phyloP scores from a whole-genome alignment of 805 yeast species.

The Sugiyamaella marilandica region DNA sequence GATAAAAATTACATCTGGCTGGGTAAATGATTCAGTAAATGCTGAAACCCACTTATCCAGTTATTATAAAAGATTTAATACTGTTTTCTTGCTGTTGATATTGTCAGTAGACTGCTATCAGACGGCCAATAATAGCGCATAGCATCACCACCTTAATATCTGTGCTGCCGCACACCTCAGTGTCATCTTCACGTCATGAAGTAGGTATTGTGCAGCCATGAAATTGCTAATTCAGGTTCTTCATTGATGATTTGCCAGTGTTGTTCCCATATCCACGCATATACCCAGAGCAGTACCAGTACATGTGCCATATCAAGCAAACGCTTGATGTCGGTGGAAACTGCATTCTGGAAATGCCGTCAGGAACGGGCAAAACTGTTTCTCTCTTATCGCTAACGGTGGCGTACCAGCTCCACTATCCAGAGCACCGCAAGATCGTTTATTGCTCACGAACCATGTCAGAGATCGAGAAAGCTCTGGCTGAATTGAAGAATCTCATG shows the following conservation, averaged over 20 bases:
- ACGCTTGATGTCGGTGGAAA: slow-evolving; percentile 96
- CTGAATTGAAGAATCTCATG: slow-evolving; percentile 86
- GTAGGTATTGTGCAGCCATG: background rate
- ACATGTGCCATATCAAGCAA: slow-evolving; percentile 92
- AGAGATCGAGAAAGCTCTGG: slow-evolving; percentile 94
- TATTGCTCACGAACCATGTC: slow-evolving; percentile 99
- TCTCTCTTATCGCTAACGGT: slow-evolving; percentile 86
- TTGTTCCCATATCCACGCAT: slow-evolving; percentile 94
- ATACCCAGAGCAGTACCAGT: slow-evolving; percentile 97
- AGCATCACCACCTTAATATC: no score
- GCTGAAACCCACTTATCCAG: no score
- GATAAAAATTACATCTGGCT: no score
- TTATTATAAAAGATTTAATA: no score
- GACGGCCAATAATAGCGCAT: no score
- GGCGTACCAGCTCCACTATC: slow-evolving; percentile 90
- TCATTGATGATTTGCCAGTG: slow-evolving; percentile 92
- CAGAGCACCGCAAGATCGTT: slow-evolving; percentile 88
- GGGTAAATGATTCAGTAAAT: no score
- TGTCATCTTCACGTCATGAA: background rate
- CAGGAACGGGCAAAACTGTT: slow-evolving; percentile 98
- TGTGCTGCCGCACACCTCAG: background rate
- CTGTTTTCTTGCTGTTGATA: no score
- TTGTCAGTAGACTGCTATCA: no score
- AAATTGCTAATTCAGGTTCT: slow-evolving; percentile 49
- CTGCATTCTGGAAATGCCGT: slow-evolving; percentile 97